Conservation (phyloP, 169 alveolate genomes). For the Miamiensis avidus region DNA sequence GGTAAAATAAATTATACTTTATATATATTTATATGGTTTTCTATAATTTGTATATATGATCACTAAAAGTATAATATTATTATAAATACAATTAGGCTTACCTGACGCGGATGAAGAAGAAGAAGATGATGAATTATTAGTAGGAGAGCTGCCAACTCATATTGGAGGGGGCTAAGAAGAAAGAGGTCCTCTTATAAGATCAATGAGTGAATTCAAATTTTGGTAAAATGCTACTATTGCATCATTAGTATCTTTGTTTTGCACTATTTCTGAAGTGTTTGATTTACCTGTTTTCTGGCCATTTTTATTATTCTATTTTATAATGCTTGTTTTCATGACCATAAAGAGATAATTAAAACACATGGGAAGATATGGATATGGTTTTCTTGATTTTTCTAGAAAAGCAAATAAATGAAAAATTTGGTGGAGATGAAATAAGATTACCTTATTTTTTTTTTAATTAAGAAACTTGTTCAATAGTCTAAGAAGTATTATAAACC, state of each 20-base stretch:
- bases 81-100: slow-evolving; percentile 3
- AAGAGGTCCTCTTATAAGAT: slow-evolving; percentile 22
- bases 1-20: neutral
- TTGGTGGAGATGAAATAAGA: neutral
- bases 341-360: slow-evolving; percentile 13
- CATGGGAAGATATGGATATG: slow-evolving; percentile 18
- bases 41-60: neutral
- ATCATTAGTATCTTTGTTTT: slow-evolving; percentile 8
- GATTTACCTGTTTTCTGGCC: slow-evolving; percentile 40
- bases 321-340: slow-evolving; percentile 23
- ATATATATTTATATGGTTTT: slow-evolving; percentile 1
- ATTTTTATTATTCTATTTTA: slow-evolving; percentile 14
- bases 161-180: neutral
- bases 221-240: slow-evolving; percentile 25
- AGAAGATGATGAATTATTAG: slow-evolving; percentile 11
- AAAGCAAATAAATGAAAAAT: slow-evolving; percentile 14
- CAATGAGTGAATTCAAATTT: slow-evolving; percentile 30
- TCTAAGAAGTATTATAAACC: no score
- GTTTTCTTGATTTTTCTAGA: slow-evolving; percentile 18
- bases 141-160: neutral
- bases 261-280: slow-evolving; percentile 13
- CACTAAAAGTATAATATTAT: neutral
- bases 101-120: slow-evolving; percentile 28
- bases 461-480: no score
- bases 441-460: no score